These are phyloP conservation scores for Lolium perenne DNA, from an alignment of 176 grass and related monocot species.

Conservation along the genomic window DNA sequence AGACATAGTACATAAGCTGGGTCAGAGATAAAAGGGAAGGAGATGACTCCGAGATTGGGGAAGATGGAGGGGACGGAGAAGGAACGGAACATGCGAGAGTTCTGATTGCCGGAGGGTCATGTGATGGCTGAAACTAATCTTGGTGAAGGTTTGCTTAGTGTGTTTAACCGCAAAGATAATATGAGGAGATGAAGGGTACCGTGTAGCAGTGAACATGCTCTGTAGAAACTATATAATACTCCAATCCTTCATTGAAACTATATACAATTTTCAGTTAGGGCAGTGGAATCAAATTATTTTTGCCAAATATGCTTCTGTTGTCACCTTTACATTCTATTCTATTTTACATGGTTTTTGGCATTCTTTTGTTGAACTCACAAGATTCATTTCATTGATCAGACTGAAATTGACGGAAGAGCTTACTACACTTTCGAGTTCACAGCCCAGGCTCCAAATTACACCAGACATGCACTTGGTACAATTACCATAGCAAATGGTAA, in stretches of 20 bases:
- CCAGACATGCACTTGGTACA: conserved; percentile 85
- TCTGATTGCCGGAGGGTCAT: neutral
- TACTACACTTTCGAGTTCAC: conserved; percentile 98
- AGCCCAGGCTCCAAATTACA: conserved; percentile 86
- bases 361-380: conserved; percentile 15
- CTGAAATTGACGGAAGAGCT: conserved; percentile 80
- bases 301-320: neutral
- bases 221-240: no score
- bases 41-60: neutral
- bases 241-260: neutral
- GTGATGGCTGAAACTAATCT: neutral
- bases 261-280: neutral
- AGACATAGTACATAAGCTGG: neutral
- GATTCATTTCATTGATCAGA: conserved; percentile 41
- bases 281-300: neutral
- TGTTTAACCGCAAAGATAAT: no score
- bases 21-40: no score
- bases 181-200: no score
- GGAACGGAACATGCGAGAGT: neutral
- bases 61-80: neutral
- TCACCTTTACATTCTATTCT: neutral
- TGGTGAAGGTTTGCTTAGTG: no score
- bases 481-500: conserved; percentile 89
- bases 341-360: conserved; percentile 3
- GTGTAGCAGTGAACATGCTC: neutral